Evolutionary conservation across 2,329 filamentous ascomycete species (phyloP).

Genomic region (Sarocladium oryzae): DNA sequence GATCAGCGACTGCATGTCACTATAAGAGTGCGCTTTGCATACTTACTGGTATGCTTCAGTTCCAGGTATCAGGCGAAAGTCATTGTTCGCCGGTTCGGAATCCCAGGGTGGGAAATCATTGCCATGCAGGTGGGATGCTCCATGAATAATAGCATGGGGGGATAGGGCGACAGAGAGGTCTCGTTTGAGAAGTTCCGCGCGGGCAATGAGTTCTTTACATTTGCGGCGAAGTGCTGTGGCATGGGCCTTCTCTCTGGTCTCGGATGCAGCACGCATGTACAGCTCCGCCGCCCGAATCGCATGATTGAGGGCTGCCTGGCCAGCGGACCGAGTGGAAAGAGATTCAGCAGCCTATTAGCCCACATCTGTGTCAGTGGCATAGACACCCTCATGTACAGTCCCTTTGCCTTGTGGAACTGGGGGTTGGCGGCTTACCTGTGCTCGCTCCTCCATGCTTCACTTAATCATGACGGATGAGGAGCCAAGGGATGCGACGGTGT

Average conservation of each 20-base stretch:
- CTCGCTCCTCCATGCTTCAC: slow-evolving; percentile 30
- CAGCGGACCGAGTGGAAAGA: slow-evolving; percentile 27
- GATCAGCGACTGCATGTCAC: background rate
- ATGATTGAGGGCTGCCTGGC: slow-evolving; percentile 59
- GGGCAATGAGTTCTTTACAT: slow-evolving; percentile 61
- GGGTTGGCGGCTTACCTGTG: slow-evolving; percentile 23
- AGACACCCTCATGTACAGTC: background rate
- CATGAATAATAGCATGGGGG: slow-evolving; percentile 52
- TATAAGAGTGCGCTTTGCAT: background rate
- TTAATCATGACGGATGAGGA: slow-evolving; percentile 9
- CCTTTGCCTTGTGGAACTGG: background rate
- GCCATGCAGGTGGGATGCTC: slow-evolving; percentile 74
- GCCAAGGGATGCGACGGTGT: background rate
- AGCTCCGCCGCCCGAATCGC: slow-evolving; percentile 73
- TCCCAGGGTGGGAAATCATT: slow-evolving; percentile 83
- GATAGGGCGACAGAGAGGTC: slow-evolving; percentile 11
- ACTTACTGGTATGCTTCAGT: slow-evolving; percentile 54
- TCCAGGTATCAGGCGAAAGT: slow-evolving; percentile 53
- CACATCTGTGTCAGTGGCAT: background rate
- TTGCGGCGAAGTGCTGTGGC: slow-evolving; percentile 60
- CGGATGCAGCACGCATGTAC: slow-evolving; percentile 68
- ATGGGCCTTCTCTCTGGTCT: slow-evolving; percentile 55
- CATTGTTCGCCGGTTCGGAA: slow-evolving; percentile 47
- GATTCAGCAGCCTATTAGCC: slow-evolving; percentile 30
- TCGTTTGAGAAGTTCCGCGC: slow-evolving; percentile 70